Evolutionary conservation across 345 rosid genomes (phyloP), one percentile per base, ranked within the genome.

Genomic region (Hibiscus trionum): DNA sequence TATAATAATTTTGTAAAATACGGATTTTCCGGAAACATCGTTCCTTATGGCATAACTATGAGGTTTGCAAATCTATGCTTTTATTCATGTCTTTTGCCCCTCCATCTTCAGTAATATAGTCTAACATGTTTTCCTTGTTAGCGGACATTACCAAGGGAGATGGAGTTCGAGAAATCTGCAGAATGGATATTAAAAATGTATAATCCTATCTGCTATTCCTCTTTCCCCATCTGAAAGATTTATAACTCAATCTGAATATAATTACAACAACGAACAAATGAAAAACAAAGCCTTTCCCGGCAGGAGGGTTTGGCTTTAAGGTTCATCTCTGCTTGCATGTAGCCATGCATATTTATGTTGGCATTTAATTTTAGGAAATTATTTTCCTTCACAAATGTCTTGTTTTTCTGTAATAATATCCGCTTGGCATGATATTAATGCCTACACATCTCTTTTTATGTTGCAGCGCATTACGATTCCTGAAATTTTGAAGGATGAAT

Each of bases 391-490:
- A 24, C 66, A 24, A 39, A 39, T 61, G 4, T 46, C 21, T 50
- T 31, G n/a, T 9, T 31, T 66, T 64, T 57, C 56, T 58, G 7
- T 71, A 59, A 56, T 47, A 8, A 57, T 15, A 14, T 56, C 47
- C 21, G 21, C 68, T 11, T 78, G 14, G 26, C 47, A 9, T 19
- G 15, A 21, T 10, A 10, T 11, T 35, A 4, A 71, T 27, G 46
- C 42, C 61, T 78, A 4, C 52, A 5, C 49, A 26, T 70, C 15
- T 60, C 47, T 39, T 58, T 59, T 76, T 77, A 52, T 33, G 26
- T 78, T 47, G 72, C 93, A 95, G 99, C 97, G 99, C 49, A 82
- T 95, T 63, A 88, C 96, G 5, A 75, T 88, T 44, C 87, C 91
- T 2, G 97, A 95, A 82, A 84, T 92, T 50, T 83, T 95, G 69